Conservation (phyloP, 2,329 filamentous ascomycete species). For the Cladobotryum protrusum region DNA sequence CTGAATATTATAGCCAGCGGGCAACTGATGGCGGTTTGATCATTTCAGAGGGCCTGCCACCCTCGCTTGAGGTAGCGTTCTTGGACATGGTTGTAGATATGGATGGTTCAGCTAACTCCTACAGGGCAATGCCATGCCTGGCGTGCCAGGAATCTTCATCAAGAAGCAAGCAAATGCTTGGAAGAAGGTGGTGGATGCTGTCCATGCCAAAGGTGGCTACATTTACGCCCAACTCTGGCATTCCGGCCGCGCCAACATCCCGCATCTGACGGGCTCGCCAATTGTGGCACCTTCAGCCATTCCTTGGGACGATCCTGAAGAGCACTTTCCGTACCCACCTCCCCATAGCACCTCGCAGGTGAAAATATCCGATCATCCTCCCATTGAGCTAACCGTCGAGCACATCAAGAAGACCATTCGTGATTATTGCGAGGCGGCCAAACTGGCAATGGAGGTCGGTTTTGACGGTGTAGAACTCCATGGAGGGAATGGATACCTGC, state of each 20-base stretch:
- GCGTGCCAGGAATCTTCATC: conserved; percentile 53
- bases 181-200: conserved; percentile 52
- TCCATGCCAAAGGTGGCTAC: conserved; percentile 54
- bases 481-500: conserved; percentile 34
- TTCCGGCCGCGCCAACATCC: conserved; percentile 33
- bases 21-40: conserved; percentile 36
- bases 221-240: conserved; percentile 58
- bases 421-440: conserved; percentile 26
- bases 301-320: conserved; percentile 39
- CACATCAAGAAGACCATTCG: conserved; percentile 33
- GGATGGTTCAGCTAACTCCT: background rate
- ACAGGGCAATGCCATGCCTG: conserved; percentile 29
- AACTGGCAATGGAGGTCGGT: conserved; percentile 46
- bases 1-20: conserved; percentile 38
- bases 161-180: conserved; percentile 50
- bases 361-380: conserved; percentile 27
- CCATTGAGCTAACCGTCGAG: conserved; percentile 30
- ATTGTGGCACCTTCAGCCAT: conserved; percentile 35
- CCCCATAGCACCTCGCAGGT: conserved; percentile 31
- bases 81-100: background rate
- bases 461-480: conserved; percentile 41
- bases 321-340: conserved; percentile 31
- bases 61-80: conserved; percentile 31
- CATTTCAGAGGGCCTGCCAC: conserved; percentile 42
- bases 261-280: conserved; percentile 29